Conservation (phyloP, 495 filamentous ascomycete species). For the Aspergillus wentii region DNA sequence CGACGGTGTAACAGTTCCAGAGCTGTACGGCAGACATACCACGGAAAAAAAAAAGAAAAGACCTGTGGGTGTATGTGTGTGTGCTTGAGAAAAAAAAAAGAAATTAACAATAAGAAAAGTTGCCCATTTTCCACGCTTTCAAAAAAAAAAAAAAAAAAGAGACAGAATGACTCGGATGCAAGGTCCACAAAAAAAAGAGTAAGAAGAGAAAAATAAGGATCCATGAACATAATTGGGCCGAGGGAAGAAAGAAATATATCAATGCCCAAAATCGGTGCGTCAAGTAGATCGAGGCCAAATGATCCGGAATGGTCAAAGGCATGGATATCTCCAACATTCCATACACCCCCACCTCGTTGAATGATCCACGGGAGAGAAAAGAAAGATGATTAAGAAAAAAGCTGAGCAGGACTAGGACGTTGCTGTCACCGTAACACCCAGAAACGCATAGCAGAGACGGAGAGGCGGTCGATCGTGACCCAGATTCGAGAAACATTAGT, state of each 20-base stretch:
- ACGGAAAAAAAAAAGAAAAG: not conserved
- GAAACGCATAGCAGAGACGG: conserved; percentile 10
- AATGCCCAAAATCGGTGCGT: conserved; percentile 11
- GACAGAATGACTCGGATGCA: conserved; percentile 10
- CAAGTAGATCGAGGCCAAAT: conserved; percentile 17
- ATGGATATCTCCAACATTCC: conserved; percentile 8
- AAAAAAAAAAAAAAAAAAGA: conserved; percentile 13
- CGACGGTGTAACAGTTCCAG: no score
- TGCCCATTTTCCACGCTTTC: conserved; percentile 18
- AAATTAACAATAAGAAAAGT: conserved; percentile 16
- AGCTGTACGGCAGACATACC: no score
- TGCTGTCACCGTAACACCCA: conserved; percentile 15
- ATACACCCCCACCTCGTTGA: conserved; percentile 6
- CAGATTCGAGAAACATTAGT: not conserved
- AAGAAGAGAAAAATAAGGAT: conserved; percentile 5
- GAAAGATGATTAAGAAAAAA: conserved; percentile 6
- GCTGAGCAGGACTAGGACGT: conserved; percentile 8
- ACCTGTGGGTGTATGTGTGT: conserved; percentile 1
- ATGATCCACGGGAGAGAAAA: conserved; percentile 10
- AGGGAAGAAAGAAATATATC: conserved; percentile 11
- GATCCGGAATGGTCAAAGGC: conserved; percentile 6
- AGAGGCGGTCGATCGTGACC: conserved; percentile 4
- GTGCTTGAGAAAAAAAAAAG: conserved; percentile 2
- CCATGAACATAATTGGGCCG: conserved; percentile 11
- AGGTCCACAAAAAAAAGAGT: conserved; percentile 2